Percentiles rank a stretch among this genome's conserved stretches.
Evolutionary conservation across 768 basidiomycete genomes (phyloP).

Genomic region (Kwoniella mangroviensis): DNA sequence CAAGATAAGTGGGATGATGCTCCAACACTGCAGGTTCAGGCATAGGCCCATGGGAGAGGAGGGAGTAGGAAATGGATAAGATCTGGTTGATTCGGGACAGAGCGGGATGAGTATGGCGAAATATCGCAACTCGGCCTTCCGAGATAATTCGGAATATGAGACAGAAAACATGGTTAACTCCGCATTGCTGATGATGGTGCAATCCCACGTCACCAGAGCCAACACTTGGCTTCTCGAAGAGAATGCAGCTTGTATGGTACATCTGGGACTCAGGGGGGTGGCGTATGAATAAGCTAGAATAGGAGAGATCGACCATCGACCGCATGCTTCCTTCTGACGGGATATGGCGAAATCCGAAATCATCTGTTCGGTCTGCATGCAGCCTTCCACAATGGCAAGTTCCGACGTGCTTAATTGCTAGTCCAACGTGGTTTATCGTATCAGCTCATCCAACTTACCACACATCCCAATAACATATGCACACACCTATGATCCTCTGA

Average conservation of each 20-base stretch:
- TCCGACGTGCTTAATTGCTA: background rate
- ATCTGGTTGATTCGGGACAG: background rate
- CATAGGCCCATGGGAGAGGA: background rate
- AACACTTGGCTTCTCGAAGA: no score
- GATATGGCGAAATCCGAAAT: conserved; percentile 13
- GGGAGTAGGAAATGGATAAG: background rate
- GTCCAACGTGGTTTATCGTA: background rate
- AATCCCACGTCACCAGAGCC: background rate
- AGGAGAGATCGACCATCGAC: conserved; percentile 1
- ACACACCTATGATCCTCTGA: background rate
- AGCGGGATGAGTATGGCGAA: background rate
- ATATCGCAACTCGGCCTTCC: background rate
- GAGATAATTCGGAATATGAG: conserved; percentile 6
- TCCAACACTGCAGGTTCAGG: no score
- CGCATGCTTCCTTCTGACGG: background rate
- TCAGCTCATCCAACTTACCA: background rate
- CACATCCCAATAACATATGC: no score
- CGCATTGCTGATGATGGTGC: background rate
- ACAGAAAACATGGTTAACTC: conserved; percentile 4
- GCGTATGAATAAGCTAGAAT: conserved; percentile 1
- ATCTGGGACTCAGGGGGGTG: background rate
- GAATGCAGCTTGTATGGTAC: no score
- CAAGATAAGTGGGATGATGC: no score
- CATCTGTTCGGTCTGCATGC: background rate
- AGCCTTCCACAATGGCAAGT: background rate